Conservation (phyloP, 2,329 filamentous ascomycete species). For the Xylaria multiplex region DNA sequence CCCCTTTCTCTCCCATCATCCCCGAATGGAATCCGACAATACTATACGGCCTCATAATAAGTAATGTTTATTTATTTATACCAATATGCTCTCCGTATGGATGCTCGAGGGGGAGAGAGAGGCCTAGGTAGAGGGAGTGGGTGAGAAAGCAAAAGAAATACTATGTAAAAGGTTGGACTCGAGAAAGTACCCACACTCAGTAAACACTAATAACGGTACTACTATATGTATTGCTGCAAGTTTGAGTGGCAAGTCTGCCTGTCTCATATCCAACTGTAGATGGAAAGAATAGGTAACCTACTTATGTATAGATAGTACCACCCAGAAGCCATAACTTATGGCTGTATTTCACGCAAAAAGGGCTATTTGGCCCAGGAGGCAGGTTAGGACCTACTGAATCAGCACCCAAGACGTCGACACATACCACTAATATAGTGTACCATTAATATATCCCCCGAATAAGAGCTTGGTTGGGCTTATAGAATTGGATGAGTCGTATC, state of each 20-base stretch:
- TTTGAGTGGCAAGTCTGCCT: slow-evolving; percentile 19
- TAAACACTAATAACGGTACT: background rate
- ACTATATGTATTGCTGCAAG: slow-evolving; percentile 3
- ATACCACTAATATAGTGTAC: background rate
- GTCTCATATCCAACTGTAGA: background rate
- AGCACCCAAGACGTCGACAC: background rate
- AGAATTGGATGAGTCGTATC: background rate
- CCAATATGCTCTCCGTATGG: background rate
- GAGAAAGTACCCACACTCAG: slow-evolving; percentile 2
- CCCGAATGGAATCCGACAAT: background rate
- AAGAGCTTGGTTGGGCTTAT: background rate
- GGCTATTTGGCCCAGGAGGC: background rate
- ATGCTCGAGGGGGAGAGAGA: background rate
- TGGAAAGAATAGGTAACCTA: no score
- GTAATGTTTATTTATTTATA: background rate
- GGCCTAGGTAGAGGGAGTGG: background rate
- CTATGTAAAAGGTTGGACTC: background rate
- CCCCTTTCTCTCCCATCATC: background rate
- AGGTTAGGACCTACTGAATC: slow-evolving; percentile 2
- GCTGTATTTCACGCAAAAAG: background rate
- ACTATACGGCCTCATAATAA: background rate
- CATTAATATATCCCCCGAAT: background rate
- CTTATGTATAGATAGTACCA: background rate
- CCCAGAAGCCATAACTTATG: background rate
- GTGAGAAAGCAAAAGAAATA: background rate